Base-by-base conservation (phyloP, 1,139 yeast species). In the Sugiyamaella castrensis region DNA sequence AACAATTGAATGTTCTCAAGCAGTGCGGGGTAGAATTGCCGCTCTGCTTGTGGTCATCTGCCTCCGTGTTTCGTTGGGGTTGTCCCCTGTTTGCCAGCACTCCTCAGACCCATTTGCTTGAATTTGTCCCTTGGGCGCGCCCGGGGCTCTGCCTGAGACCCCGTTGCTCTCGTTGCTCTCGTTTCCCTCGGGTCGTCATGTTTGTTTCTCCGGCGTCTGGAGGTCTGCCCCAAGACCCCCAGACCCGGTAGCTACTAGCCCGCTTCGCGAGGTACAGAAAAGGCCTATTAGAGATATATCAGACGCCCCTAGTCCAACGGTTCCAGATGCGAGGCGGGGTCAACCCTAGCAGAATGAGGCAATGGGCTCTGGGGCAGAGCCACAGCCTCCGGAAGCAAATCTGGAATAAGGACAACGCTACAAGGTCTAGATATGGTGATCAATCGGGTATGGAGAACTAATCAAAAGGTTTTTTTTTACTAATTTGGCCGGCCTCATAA, bases 341-440 rank as follows among this genome's bases (percentile, higher is more conserved):
- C 43, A 15, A 13, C 34, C 34, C 43, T 3, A 19, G 43, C 43
- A 30, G n/a, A 40, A 36, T 30, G 43, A 30, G 31, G 31, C 24
- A 34, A 8, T 9, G 34, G 43, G 43, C 36, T 40, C 43, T 32
- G 37, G 24, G 43, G 37, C 43, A 15, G 37, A 2, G 43, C 43
- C 43, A 3, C 43, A 32, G 43, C 37, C 43, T 36, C 43, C 43
- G 43, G 43, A 40, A 36, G 43, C 43, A 40, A 26, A 19, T 16
- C 3, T 8, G 42, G 42, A 15, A n/a, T n/a, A n/a, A n/a, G n/a
- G n/a, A n/a, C n/a, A n/a, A n/a, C n/a, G n/a, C n/a, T n/a, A n/a
- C n/a, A n/a, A n/a, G n/a, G n/a, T n/a, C n/a, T n/a, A 19, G 24
- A 19, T 19, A 5, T 5, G 24, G 5, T 3, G 24, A 19, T 19